Conservation (phyloP, 192 early-diverging fungal genomes). For the Coemansia sp. region DNA sequence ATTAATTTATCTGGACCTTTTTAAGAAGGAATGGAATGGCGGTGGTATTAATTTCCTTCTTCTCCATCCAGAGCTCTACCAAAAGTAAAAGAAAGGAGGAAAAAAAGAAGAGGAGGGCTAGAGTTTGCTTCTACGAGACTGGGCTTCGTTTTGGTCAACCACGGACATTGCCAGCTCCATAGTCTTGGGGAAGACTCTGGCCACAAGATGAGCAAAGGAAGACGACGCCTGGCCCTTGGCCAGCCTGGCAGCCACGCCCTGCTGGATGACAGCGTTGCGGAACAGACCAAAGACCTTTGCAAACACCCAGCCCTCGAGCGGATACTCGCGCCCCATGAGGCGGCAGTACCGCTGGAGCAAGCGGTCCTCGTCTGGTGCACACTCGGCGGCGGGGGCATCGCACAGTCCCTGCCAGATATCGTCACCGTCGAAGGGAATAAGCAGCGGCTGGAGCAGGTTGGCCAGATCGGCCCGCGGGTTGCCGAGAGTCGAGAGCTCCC, state of each 20-base stretch:
- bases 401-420: conserved; percentile 50
- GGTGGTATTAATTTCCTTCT: too few relatives aligned
- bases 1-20: not conserved
- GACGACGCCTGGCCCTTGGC: conserved; percentile 86
- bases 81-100: not conserved
- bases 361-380: conserved; percentile 66
- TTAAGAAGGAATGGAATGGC: too few relatives aligned
- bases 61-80: not conserved
- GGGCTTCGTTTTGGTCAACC: conserved; percentile 44
- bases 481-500: conserved; percentile 89
- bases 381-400: conserved; percentile 48
- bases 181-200: conserved; percentile 34
- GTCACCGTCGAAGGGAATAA: conserved; percentile 46
- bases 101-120: conserved; percentile 11
- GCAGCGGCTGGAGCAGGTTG: conserved; percentile 77
- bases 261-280: conserved; percentile 76
- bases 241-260: conserved; percentile 89
- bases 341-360: conserved; percentile 74
- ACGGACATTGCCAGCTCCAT: conserved; percentile 62
- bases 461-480: conserved; percentile 91
- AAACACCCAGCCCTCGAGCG: conserved; percentile 78
- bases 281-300: conserved; percentile 87
- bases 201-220: conserved; percentile 53
- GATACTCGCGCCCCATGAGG: conserved; percentile 61
- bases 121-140: conserved; percentile 36